Base-by-base conservation (phyloP, 148 eudicot species). In the Camellia sinensis region DNA sequence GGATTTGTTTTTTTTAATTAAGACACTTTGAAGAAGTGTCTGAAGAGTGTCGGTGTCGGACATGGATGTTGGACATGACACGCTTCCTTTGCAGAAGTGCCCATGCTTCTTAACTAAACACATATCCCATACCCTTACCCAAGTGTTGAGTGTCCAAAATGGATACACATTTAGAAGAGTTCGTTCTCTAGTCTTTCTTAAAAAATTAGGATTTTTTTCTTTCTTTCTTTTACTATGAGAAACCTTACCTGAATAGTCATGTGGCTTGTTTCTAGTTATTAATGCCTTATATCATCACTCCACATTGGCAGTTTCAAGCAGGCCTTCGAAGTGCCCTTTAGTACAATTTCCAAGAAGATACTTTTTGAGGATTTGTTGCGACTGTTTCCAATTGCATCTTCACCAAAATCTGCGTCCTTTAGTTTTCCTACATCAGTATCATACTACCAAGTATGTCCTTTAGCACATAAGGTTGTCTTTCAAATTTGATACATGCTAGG, bases 271-370 rank as follows among this genome's bases (percentile, higher is more conserved):
- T 61, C 53, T 19, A 75, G 29, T 63, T 64, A 50, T 77, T 78
- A 52, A 53, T 65, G 53, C 59, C 64, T 67, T 52, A 54, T 73
- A 44, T 50, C 19, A 52, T 86, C 68, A 71, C 75, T 73, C 41
- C 78, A 48, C 14, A 19, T 80, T 84, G 84, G 64, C 92, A 96
- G 99, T 87, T 89, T 94, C 82, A 94, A 88, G 88, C 91, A 94
- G 78, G 98, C 95, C 68, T 92, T 96, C 84, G 81, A 80, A 81
- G 92, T 94, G 94, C 92, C 99, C 44, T 84, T 86, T 82, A 76
- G 83, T 66, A 88, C 94, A 54, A 80, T 96, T 76, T 96, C 99
- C 60, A 77, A 87, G 87, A 90, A 87, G 82, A 90, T 96, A 82
- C 74, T 84, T 78, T 91, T 94, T 66, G 80, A 85, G 78, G 90